These are phyloP conservation scores for Agastache rugosa DNA, from an alignment of 257 asterid genomes.

Conservation along the genomic window DNA sequence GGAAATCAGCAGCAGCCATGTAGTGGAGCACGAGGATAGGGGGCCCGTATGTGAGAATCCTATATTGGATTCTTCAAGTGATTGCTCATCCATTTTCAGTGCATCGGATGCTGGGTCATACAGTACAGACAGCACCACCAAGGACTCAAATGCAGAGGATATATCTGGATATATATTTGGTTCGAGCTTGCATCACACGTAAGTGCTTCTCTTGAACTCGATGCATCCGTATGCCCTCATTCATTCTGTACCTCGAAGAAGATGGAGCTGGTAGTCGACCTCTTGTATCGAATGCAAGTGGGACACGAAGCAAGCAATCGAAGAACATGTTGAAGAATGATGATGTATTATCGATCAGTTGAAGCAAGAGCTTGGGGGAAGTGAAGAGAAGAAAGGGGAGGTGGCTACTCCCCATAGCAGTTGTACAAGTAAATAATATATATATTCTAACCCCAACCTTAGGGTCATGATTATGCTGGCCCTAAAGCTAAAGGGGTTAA, in stretches of 20 bases:
- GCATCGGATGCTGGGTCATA: constrained; percentile 49
- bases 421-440: constrained; percentile 35
- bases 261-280: too few relatives aligned
- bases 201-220: not conserved
- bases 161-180: constrained; percentile 49
- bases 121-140: constrained; percentile 55
- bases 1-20: constrained; percentile 22
- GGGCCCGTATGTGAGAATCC: constrained; percentile 20
- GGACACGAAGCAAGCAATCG: too few relatives aligned
- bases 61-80: constrained; percentile 40
- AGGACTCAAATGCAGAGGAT: constrained; percentile 41
- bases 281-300: not conserved
- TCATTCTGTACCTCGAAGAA: too few relatives aligned
- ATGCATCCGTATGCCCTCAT: not conserved
- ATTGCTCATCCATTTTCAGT: constrained; percentile 48
- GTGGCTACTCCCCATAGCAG: not conserved
- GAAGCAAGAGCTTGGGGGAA: too few relatives aligned
- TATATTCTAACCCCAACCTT: constrained; percentile 23
- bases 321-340: too few relatives aligned
- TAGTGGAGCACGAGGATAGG: constrained; percentile 22
- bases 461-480: not conserved
- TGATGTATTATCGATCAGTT: too few relatives aligned
- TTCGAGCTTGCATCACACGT: constrained; percentile 28
- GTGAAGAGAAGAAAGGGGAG: too few relatives aligned
- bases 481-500: constrained; percentile 28